These are phyloP conservation scores for Rhizomucor pusillus DNA, from an alignment of 371 early-diverging fungal genomes.

Conservation along the genomic window DNA sequence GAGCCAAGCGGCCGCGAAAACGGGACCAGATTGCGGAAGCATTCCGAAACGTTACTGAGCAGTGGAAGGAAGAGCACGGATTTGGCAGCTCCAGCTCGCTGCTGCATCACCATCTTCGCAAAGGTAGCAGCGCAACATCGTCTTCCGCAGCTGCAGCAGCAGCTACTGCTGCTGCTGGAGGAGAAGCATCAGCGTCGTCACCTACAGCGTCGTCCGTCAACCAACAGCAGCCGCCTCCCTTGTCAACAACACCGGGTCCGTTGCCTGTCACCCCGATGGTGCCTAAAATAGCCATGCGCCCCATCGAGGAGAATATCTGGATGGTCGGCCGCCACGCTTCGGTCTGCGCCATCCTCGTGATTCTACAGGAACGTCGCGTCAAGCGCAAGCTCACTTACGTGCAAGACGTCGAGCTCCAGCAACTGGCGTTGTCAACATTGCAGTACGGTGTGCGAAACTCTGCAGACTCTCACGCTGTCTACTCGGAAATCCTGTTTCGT, in stretches of 20 bases:
- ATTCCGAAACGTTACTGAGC: constrained; percentile 25
- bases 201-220: constrained; percentile 3
- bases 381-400: neutral
- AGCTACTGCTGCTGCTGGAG: neutral
- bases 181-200: no score
- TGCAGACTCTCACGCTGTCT: constrained; percentile 15
- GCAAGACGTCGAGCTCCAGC: constrained; percentile 23
- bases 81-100: constrained; percentile 15
- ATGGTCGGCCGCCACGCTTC: constrained; percentile 38
- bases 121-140: constrained; percentile 1
- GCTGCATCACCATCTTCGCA: neutral
- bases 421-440: constrained; percentile 31
- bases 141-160: neutral
- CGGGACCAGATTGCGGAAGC: constrained; percentile 30
- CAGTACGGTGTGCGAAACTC: constrained; percentile 24
- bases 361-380: neutral
- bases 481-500: constrained; percentile 26
- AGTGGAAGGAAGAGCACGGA: constrained; percentile 40
- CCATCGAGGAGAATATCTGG: constrained; percentile 33
- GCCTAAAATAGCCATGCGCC: neutral
- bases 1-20: constrained; percentile 13
- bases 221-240: neutral
- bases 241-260: constrained; percentile 1
- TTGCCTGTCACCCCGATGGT: constrained; percentile 7
- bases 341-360: constrained; percentile 34